Evolutionary conservation across 306 rosid genomes (phyloP).

Genomic region (Cucumis melo): DNA sequence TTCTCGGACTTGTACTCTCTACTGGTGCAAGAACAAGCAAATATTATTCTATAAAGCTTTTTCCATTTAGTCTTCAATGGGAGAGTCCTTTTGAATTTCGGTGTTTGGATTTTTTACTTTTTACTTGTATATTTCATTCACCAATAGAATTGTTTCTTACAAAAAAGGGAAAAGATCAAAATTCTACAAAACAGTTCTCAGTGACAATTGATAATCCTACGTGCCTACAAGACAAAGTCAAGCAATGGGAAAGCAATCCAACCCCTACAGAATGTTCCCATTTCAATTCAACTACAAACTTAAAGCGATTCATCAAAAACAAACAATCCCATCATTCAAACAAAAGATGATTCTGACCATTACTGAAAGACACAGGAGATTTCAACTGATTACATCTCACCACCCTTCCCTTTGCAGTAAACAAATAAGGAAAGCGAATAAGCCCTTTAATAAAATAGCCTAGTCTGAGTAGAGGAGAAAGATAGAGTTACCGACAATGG

Average conservation of each 20-base stretch:
- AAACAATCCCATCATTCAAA: neutral
- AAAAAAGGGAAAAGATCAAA: neutral
- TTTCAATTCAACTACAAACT: neutral
- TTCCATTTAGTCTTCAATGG: no score
- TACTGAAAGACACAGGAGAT: neutral
- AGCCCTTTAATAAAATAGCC: neutral
- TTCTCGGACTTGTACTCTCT: no score
- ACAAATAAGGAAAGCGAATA: neutral
- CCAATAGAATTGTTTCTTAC: no score
- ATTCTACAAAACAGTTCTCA: neutral
- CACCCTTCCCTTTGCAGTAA: neutral
- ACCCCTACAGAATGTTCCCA: neutral
- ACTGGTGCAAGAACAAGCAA: no score
- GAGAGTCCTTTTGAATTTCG: no score
- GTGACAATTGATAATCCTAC: neutral
- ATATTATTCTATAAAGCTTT: no score
- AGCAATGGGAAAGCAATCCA: neutral
- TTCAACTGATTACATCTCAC: neutral
- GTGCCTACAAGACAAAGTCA: neutral
- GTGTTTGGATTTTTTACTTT: no score
- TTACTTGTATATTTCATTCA: no score
- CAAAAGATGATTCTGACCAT: neutral
- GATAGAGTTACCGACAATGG: conserved; percentile 40
- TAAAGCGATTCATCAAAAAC: neutral
- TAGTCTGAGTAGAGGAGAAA: neutral